Base-by-base conservation (phyloP, 495 filamentous ascomycete species). In the Staphylotrichum tortipilum region DNA sequence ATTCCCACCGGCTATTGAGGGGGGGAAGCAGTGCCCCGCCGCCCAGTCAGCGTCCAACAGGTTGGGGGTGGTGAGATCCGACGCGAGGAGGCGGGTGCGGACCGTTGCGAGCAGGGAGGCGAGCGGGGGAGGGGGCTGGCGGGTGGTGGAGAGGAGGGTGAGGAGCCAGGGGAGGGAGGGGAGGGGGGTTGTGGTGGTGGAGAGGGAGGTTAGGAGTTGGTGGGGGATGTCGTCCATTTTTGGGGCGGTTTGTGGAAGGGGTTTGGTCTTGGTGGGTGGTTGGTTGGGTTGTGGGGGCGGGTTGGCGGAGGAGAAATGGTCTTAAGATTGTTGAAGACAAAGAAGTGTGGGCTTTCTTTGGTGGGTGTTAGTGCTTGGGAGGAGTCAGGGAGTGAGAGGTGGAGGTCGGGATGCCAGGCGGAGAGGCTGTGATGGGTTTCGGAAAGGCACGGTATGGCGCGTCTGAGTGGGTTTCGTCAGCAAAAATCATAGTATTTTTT, bases 31-130 rank as follows among this genome's bases (percentile, higher is more conserved):
- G 39, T 73, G 72, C 4, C 70, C 49, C 0, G 78, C 62, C 14
- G 68, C 59, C 15, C 66, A 55, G 46, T 31, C 1, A 42, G 56
- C 10, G 44, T 74, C 68, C 7, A 75, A 65, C 5, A 82, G 68
- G 30, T 78, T 68, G 1, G 84, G 77, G 2, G 72, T 68, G 5
- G 81, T 81, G 38, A 95, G 75, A 71, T 97, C 85, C 19, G 83
- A 78, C 37, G 82, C 75, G 7, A 95, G 79, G 21, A 96, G 65
- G 44, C 90, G 90, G 61, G 86, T 84, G 35, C 85, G 77, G 14
- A 88, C 85, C 14, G 91, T 94, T 38, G 86, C 82, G 43, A 82
- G 71, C 15, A 96, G 75, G 11, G 85, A 81, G 12, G 81, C 74
- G 21, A 89, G 61, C 5, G 90, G 84, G 1, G 82, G 79, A 6